Conservation (phyloP, 2,329 filamentous ascomycete genomes). For the Fusarium tricinctum region DNA sequence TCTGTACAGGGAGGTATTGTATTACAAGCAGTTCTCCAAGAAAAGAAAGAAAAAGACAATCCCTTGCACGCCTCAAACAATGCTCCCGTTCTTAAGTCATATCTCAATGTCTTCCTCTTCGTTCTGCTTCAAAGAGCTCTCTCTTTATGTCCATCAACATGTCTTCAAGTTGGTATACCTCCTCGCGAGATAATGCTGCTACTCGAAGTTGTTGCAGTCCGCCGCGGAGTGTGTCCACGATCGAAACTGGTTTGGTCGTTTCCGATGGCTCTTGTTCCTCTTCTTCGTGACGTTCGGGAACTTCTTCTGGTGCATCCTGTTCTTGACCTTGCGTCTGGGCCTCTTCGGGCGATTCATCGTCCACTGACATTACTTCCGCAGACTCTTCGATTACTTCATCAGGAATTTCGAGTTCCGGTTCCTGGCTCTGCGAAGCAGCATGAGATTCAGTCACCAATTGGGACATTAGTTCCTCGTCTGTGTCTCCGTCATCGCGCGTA, state of each 20-base stretch:
- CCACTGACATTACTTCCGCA: conserved; percentile 37
- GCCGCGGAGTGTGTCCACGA: conserved; percentile 54
- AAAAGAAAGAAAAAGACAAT: conserved; percentile 2
- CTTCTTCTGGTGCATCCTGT: conserved; percentile 13
- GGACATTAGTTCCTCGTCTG: conserved; percentile 59
- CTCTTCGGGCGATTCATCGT: conserved; percentile 13
- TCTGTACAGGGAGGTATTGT: conserved; percentile 40
- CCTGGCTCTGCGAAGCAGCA: conserved; percentile 55
- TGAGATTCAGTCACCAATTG: conserved; percentile 59
- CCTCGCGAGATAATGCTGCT: conserved; percentile 72
- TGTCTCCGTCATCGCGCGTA: conserved; percentile 51
- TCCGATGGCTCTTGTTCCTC: conserved; percentile 10
- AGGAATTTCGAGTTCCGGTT: conserved; percentile 29
- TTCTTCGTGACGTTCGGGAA: conserved; percentile 8
- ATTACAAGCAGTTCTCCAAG: conserved; percentile 28
- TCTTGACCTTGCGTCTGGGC: background rate
- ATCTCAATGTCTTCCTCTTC: conserved; percentile 63
- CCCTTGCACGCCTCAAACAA: conserved; percentile 37
- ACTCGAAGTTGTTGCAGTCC: conserved; percentile 70
- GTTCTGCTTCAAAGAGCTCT: conserved; percentile 79
- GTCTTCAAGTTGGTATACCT: conserved; percentile 81
- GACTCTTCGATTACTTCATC: conserved; percentile 38
- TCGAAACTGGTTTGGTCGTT: conserved; percentile 39
- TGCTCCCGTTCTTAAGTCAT: conserved; percentile 34
- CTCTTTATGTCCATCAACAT: conserved; percentile 83